These are phyloP conservation scores for Kalaharituber pfeilii DNA, from an alignment of 2,329 filamentous ascomycete species.

Conservation along the genomic window DNA sequence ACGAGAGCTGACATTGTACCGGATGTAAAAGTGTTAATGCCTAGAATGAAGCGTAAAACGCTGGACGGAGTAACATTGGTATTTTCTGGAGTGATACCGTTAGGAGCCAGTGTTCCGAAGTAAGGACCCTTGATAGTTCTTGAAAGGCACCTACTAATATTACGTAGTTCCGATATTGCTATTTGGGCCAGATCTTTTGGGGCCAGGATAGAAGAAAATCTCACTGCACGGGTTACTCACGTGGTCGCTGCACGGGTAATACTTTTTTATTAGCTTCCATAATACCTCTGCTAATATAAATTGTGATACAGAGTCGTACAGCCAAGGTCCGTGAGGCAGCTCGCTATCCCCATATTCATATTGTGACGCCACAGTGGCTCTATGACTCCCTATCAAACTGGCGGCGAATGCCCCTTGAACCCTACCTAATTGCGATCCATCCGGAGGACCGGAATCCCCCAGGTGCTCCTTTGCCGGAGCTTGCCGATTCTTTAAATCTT, in stretches of 20 bases:
- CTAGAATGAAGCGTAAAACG: slow-evolving; percentile 58
- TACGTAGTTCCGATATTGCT: slow-evolving; percentile 57
- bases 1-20: slow-evolving; percentile 42
- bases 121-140: slow-evolving; percentile 25
- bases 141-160: slow-evolving; percentile 1
- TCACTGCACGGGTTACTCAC: slow-evolving; percentile 34
- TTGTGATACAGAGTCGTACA: slow-evolving; percentile 50
- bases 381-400: slow-evolving; percentile 69
- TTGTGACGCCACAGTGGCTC: slow-evolving; percentile 85
- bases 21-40: slow-evolving; percentile 72
- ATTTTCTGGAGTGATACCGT: slow-evolving; percentile 74
- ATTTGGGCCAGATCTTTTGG: slow-evolving; percentile 78
- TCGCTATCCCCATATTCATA: slow-evolving; percentile 62
- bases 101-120: slow-evolving; percentile 57
- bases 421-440: slow-evolving; percentile 62
- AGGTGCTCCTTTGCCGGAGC: slow-evolving; percentile 34
- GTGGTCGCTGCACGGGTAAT: slow-evolving; percentile 34
- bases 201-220: slow-evolving; percentile 37
- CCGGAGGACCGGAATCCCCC: slow-evolving; percentile 39
- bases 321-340: slow-evolving; percentile 81
- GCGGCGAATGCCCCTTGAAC: slow-evolving; percentile 59
- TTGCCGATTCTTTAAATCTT: slow-evolving; percentile 34
- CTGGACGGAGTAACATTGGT: slow-evolving; percentile 63
- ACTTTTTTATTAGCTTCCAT: slow-evolving; percentile 30
- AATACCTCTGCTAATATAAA: neutral